Evolutionary conservation across 1,284 basidiomycete genomes (phyloP), one percentile per base, ranked within the genome.

Genomic region (Tausonia pullulans): DNA sequence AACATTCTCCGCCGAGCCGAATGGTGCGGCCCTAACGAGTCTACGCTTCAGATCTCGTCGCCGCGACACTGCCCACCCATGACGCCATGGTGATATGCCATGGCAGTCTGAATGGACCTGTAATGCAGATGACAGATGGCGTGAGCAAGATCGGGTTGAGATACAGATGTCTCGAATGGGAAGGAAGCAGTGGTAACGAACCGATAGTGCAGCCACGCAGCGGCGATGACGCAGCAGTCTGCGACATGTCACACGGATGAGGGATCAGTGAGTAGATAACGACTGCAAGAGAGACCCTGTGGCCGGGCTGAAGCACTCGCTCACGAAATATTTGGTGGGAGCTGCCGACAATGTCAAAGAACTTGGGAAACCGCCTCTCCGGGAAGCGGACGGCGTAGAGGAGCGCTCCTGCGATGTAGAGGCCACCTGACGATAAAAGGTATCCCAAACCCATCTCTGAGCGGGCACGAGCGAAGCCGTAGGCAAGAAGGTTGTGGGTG

Each of bases 361-460:
- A 83, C 60, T 90, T 90, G 0, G 90, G 90, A 9, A 80, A 79
- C 68, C 87, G 80, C 44, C 84, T 79, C 72, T 95, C 91, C 41
- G 92, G 91, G 63, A 93, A 81, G 61, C 90, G 82, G 69, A 86
- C 85, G 50, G 89, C 89, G 75, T 92, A 92, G 27, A 90, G 78
- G 68, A 88, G 75, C 27, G 89, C 89, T 49, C 90, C 90, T 46
- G 73, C 72, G 71, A 92, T 85, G 74, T 92, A 78, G 67, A 87
- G 78, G 43, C 76, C 79, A n/a, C 83, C 88, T 53, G 85, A 86
- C 8, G 79, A 71, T 43, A 88, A 67, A 41, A 91, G 74, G 83
- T 86, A 88, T 40, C 79, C 78, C 67, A 87, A 81, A 46, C 87
- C 87, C 81, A 87, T 84, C 67, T 83, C 82, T 63, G 77, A 73